These are phyloP conservation scores for Hamamelis virginiana DNA, from an alignment of 164 flowering plant genomes.

Conservation along the genomic window DNA sequence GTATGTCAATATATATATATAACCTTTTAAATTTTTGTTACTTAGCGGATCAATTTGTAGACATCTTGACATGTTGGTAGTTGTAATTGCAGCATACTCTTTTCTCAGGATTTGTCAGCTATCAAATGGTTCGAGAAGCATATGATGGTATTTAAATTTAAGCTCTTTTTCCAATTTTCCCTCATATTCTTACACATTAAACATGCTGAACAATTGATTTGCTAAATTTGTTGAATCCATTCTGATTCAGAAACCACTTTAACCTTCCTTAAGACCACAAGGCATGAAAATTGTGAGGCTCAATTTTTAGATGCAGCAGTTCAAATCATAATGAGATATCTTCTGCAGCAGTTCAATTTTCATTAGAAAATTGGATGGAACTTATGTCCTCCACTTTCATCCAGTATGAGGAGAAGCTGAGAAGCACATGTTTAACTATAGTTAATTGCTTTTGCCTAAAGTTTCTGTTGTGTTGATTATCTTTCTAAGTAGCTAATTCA, in stretches of 20 bases:
- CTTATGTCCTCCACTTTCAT: too few species aligned
- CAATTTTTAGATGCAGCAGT: too few species aligned
- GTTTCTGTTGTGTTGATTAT: too few species aligned
- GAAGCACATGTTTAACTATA: too few species aligned
- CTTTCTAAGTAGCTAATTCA: too few species aligned
- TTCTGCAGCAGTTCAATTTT: too few species aligned
- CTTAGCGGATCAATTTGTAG: not conserved
- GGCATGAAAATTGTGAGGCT: not conserved
- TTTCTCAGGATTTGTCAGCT: conserved; percentile 98
- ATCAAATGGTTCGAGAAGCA: conserved; percentile 99
- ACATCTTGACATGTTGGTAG: conserved; percentile 10
- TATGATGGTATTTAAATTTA: conserved; percentile 64
- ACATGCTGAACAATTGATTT: not conserved
- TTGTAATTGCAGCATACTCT: conserved; percentile 78
- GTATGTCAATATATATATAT: too few species aligned
- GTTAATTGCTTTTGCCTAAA: too few species aligned
- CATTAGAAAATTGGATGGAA: too few species aligned
- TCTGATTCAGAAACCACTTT: not conserved
- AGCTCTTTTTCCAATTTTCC: not conserved
- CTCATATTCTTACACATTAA: not conserved
- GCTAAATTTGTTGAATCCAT: not conserved
- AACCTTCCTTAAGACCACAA: not conserved
- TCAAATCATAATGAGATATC: too few species aligned
- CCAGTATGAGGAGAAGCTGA: too few species aligned
- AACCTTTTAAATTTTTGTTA: not conserved